Evolutionary conservation across 2,329 filamentous ascomycete genomes (phyloP), one percentile per base, ranked within the genome.

Genomic region (Neofusicoccum laricinum): DNA sequence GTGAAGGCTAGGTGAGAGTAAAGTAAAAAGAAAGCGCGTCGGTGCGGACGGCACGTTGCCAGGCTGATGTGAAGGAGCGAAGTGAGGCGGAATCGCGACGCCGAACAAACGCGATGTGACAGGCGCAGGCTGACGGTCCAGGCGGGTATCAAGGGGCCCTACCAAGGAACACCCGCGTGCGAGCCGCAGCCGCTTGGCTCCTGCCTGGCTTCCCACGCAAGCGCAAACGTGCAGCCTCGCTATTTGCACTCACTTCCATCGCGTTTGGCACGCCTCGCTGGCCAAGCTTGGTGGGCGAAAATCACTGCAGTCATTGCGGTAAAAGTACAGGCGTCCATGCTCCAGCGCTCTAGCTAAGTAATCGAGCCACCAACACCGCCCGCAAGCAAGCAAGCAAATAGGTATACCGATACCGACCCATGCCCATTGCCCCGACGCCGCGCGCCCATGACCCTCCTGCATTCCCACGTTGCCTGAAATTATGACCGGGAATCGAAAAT

Each of bases 401-500:
- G 55, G 55, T 59, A 59, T 59, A 17, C 17, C 49, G 32, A 51
- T 51, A 59, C 41, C n/a, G 40, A 45, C 14, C 36, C 36, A 38
- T 38, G 55, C 55, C 55, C 36, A n/a, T 45, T 58, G 38, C 53
- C 53, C 19, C 38, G 41, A 58, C 53, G 53, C 53, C 53, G 53
- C 40, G 40, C 53, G 53, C 53, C 51, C 38, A 58, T 19, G 38
- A 36, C 57, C 57, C 17, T 48, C 45, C 45, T 11, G 36, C 10
- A 11, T 6, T 2, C 36, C 36, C 34, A 19, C 32, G 17, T n/a
- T 40, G 15, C 58, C 41, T 21, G 17, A 43, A 21, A 59, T 59
- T 59, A 46, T 36, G 55, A 59, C 55, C 55, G 41, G 55, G 41
- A 59, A 59, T 51, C 41, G 55, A 58, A 51, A 64, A 61, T 64